phyloP scores from a whole-genome alignment of 768 basidiomycete species.

The Boletales sp. region DNA sequence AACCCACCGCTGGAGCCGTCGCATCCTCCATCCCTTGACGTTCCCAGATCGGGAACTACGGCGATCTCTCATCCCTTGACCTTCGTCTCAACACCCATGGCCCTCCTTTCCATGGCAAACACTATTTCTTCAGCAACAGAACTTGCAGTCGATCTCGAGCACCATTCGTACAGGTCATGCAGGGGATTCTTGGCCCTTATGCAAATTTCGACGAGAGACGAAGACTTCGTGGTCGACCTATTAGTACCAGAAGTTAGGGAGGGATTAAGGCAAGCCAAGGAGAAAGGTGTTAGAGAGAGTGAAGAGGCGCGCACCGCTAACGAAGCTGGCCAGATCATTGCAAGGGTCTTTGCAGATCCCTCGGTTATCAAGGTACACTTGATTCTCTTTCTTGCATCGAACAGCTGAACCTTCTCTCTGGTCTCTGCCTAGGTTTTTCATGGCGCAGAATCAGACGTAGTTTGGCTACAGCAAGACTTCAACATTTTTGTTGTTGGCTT shows the following conservation, averaged over 20 bases:
- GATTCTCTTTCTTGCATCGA: background rate
- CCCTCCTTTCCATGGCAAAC: slow-evolving; percentile 61
- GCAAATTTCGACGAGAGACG: slow-evolving; percentile 80
- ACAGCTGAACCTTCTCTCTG: background rate
- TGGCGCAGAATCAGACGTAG: slow-evolving; percentile 89
- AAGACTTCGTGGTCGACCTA: slow-evolving; percentile 87
- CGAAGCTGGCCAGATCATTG: slow-evolving; percentile 46
- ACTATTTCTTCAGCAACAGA: slow-evolving; percentile 65
- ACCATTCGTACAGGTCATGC: slow-evolving; percentile 86
- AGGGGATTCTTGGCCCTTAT: slow-evolving; percentile 89
- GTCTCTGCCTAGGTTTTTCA: slow-evolving; percentile 69
- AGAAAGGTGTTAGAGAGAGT: slow-evolving; percentile 7
- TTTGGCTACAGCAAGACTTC: slow-evolving; percentile 97
- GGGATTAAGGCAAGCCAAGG: slow-evolving; percentile 66
- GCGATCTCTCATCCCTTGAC: slow-evolving; percentile 44
- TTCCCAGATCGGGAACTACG: slow-evolving; percentile 31
- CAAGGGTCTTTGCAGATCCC: slow-evolving; percentile 66
- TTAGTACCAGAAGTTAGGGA: slow-evolving; percentile 60
- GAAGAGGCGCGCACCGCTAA: slow-evolving; percentile 15
- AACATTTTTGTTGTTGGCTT: slow-evolving; percentile 90
- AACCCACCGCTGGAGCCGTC: slow-evolving; percentile 44
- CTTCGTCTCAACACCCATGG: slow-evolving; percentile 60
- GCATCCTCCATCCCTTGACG: slow-evolving; percentile 55
- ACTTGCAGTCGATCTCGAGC: slow-evolving; percentile 92
- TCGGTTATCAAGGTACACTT: slow-evolving; percentile 72